phyloP scores from a whole-genome alignment of 2,329 filamentous ascomycete species.

The Trichoderma lentiforme region DNA sequence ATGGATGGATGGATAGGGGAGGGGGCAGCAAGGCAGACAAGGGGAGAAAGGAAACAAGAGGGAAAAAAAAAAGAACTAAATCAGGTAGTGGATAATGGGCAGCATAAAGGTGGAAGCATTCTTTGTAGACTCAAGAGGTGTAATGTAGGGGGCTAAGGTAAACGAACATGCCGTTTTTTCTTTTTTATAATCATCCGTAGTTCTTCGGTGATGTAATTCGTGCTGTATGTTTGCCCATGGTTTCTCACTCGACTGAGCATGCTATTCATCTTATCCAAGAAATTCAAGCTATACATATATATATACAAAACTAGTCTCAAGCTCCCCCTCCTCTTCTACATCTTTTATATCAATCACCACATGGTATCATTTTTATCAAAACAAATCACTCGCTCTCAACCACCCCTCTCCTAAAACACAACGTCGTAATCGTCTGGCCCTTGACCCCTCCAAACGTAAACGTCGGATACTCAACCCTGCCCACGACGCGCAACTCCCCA shows the following conservation, averaged over 20 bases:
- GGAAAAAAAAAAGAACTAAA: not conserved
- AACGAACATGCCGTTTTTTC: not conserved
- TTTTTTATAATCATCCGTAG: not conserved
- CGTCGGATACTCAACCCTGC: constrained; percentile 73
- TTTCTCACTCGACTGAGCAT: not conserved
- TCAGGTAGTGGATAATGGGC: not conserved
- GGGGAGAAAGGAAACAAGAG: not conserved
- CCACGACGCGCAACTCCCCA: constrained; percentile 56
- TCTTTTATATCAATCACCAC: not conserved
- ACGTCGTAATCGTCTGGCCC: constrained; percentile 82
- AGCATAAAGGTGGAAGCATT: constrained; percentile 9
- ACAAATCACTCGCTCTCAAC: not conserved
- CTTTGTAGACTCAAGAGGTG: not conserved
- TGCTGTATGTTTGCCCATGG: not conserved
- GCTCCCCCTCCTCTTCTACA: not conserved
- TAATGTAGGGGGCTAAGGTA: not conserved
- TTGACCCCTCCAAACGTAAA: constrained; percentile 88
- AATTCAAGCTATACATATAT: not conserved
- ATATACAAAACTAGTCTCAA: no score
- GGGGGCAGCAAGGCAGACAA: not conserved
- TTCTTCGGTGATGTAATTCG: not conserved
- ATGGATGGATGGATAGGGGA: not conserved
- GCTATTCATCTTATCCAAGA: not conserved
- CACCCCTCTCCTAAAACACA: constrained; percentile 61
- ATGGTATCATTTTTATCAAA: not conserved